These are phyloP conservation scores for Apiotrichum laibachii DNA, from an alignment of 1,284 basidiomycete species.

Conservation along the genomic window DNA sequence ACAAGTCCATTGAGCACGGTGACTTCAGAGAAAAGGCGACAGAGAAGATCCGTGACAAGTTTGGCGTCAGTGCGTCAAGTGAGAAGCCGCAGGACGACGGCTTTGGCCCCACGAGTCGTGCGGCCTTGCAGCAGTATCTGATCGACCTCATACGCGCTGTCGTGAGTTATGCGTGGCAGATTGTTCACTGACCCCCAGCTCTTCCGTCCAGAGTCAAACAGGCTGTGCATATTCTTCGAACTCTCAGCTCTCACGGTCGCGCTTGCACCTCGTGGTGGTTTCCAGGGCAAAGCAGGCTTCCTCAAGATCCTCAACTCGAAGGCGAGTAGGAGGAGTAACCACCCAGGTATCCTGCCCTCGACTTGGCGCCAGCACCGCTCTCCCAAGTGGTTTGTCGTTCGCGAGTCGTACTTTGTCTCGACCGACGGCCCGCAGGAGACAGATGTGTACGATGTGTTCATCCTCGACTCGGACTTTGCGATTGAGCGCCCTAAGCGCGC, in stretches of 20 bases:
- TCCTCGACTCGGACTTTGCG: slow-evolving; percentile 84
- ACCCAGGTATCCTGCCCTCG: slow-evolving; percentile 46
- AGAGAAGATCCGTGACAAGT: not conserved
- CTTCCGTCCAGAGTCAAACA: slow-evolving; percentile 92
- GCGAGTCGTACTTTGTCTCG: slow-evolving; percentile 88
- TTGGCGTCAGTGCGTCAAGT: not conserved
- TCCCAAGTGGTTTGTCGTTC: slow-evolving; percentile 86
- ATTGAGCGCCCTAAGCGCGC: slow-evolving; percentile 61
- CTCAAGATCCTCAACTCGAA: slow-evolving; percentile 57
- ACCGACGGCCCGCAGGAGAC: slow-evolving; percentile 82
- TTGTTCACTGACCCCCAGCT: slow-evolving; percentile 59
- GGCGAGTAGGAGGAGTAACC: slow-evolving; percentile 54
- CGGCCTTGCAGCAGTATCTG: slow-evolving; percentile 83
- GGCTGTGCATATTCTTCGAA: slow-evolving; percentile 91
- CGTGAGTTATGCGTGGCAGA: slow-evolving; percentile 55
- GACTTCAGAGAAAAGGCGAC: slow-evolving; percentile 30
- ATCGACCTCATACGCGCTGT: slow-evolving; percentile 84
- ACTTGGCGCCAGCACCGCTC: slow-evolving; percentile 67
- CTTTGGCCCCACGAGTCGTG: slow-evolving; percentile 75
- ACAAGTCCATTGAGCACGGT: slow-evolving; percentile 55
- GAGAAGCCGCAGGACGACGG: slow-evolving; percentile 24
- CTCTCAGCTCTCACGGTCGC: slow-evolving; percentile 83
- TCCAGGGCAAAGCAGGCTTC: slow-evolving; percentile 80
- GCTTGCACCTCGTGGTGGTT: slow-evolving; percentile 77
- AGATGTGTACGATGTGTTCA: slow-evolving; percentile 86